Base-by-base conservation (phyloP, 2,329 filamentous ascomycete species). In the Fusarium caatingaense region DNA sequence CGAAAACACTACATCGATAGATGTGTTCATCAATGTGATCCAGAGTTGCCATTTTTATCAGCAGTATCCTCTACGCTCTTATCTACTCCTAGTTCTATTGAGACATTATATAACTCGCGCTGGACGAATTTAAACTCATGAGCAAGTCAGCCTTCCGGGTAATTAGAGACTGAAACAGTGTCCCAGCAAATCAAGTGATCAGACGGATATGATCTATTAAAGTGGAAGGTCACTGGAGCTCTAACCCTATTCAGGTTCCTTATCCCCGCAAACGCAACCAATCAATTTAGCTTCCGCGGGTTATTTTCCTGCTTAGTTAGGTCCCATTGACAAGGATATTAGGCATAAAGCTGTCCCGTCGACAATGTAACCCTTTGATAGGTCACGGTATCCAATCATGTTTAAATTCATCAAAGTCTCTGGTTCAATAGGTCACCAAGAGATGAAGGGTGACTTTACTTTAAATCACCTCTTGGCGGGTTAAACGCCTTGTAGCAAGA, bases 331-430 rank as follows among this genome's bases (percentile, higher is more conserved):
- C 49, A 27, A 41, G 49, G 49, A 20, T 51, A 15, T 51, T 40
- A 51, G 21, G n/a, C 21, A 51, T 16, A 23, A 16, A 8, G 16
- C 21, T 16, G 37, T 16, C 18, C 25, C n/a, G 25, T 27, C 18
- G n/a, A 25, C 8, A 40, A 58, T 64, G 61, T 64, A 49, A 64
- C 61, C 28, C 37, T 64, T 11, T 32, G 50, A 57, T 64, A 28
- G 45, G 51, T 64, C 61, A 64, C 45, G 45, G 50, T 25, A 15
- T 25, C 28, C 40, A 53, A 45, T 64, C 61, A 64, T 28, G 20
- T 12, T 18, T 12, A 9, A 9, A 46, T 41, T 30, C 18, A 11
- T 32, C 5, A 0, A 37, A 37, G 4, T 37, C 9, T 37, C 18
- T 37, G 7, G 50, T 48, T 23, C 12, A 30, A 16, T 4, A 40